Conservation (phyloP, 805 yeast genomes). For the Isabelozyma gotoi region DNA sequence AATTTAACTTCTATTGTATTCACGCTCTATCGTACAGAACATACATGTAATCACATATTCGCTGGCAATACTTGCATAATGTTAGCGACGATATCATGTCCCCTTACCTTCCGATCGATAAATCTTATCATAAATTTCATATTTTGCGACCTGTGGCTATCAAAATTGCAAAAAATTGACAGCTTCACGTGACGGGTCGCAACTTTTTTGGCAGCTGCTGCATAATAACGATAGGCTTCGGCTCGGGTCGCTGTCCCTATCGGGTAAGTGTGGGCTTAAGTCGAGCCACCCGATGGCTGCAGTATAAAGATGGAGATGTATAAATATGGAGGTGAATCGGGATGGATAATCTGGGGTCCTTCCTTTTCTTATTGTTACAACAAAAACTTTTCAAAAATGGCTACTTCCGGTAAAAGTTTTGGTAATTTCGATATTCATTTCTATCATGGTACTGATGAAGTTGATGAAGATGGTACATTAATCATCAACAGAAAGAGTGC, state of each 20-base stretch:
- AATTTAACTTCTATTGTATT: too few relatives aligned
- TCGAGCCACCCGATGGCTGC: background rate
- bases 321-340: background rate
- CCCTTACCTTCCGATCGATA: too few relatives aligned
- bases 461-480: constrained; percentile 14
- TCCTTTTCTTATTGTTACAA: background rate
- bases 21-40: too few relatives aligned
- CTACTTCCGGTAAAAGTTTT: constrained; percentile 6
- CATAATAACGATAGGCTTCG: too few relatives aligned
- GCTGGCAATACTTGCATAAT: too few relatives aligned
- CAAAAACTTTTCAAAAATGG: background rate
- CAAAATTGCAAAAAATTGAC: background rate
- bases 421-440: constrained; percentile 29
- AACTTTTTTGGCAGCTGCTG: background rate
- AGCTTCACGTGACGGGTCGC: background rate
- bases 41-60: too few relatives aligned
- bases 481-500: constrained; percentile 16
- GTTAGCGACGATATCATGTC: too few relatives aligned
- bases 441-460: constrained; percentile 11
- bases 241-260: background rate
- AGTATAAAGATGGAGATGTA: background rate
- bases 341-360: too few relatives aligned
- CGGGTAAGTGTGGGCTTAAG: background rate
- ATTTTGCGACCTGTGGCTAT: background rate
- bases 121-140: too few relatives aligned